Conservation (phyloP, 306 rosid species). For the Rosa lucieae region DNA sequence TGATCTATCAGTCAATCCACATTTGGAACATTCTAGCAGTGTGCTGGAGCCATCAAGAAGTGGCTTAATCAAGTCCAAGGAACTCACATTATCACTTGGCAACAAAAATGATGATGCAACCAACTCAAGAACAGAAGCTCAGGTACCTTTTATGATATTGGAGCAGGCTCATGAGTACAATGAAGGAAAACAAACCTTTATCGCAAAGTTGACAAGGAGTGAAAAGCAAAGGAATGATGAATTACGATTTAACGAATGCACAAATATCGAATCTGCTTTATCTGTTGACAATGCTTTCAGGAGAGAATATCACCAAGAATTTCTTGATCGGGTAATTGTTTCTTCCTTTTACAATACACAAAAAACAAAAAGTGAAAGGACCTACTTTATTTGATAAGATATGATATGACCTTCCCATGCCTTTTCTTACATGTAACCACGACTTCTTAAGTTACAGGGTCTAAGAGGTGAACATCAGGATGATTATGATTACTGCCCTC, state of each 20-base stretch:
- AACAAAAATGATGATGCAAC: conserved; percentile 22
- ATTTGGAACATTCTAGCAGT: conserved; percentile 30
- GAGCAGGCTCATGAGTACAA: conserved; percentile 18
- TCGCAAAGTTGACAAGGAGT: conserved; percentile 16
- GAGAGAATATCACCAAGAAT: conserved; percentile 33
- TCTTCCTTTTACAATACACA: background rate
- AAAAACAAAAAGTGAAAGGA: background rate
- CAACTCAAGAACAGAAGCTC: conserved; percentile 12
- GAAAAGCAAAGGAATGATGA: conserved; percentile 30
- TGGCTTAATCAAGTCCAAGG: conserved; percentile 24
- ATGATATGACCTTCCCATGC: conserved; percentile 9
- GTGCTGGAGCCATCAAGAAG: conserved; percentile 22
- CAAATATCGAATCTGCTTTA: conserved; percentile 22
- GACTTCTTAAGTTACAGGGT: conserved; percentile 36
- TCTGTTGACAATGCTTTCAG: conserved; percentile 7
- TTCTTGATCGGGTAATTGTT: conserved; percentile 41
- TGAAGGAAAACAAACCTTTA: conserved; percentile 22
- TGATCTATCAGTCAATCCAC: conserved; percentile 18
- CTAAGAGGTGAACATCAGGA: conserved; percentile 23
- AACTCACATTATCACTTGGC: conserved; percentile 19
- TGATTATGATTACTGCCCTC: conserved; percentile 25
- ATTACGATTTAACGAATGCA: conserved; percentile 29
- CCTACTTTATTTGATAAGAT: conserved; percentile 13
- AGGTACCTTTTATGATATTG: background rate
- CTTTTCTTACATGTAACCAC: conserved; percentile 8